A percentile compares a stretch with the other conserved stretches of the same genome.
These are phyloP conservation scores for Penicillium sp. DNA, from an alignment of 2,329 filamentous ascomycete genomes.

Conservation along the genomic window DNA sequence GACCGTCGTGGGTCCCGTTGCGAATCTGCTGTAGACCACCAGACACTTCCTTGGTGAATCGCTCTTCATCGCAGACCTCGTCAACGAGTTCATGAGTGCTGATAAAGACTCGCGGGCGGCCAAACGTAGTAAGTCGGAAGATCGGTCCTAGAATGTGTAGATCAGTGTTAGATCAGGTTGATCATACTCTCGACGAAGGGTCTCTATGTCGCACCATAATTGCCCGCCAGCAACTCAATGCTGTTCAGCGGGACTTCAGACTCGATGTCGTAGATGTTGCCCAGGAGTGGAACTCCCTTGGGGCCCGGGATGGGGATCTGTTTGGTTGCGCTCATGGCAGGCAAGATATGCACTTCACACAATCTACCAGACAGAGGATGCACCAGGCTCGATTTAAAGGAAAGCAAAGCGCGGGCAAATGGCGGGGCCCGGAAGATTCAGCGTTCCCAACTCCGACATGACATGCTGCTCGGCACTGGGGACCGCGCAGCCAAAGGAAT, in stretches of 20 bases:
- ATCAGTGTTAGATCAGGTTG: not conserved
- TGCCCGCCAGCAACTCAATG: constrained; percentile 58
- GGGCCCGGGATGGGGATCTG: constrained; percentile 59
- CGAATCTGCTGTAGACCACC: constrained; percentile 55
- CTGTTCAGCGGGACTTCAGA: constrained; percentile 56
- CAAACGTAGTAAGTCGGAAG: constrained; percentile 54
- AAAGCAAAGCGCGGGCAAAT: too few species aligned
- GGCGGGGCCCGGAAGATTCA: too few species aligned
- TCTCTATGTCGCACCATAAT: constrained; percentile 54
- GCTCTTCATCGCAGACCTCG: constrained; percentile 63
- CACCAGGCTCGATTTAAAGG: not conserved
- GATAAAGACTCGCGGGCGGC: constrained; percentile 48
- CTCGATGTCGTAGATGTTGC: constrained; percentile 64
- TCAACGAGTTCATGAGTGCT: constrained; percentile 56
- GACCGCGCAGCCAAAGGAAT: too few species aligned
- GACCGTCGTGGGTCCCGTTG: constrained; percentile 60
- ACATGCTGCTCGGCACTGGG: too few species aligned
- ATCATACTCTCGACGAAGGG: not conserved
- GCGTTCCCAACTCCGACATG: too few species aligned
- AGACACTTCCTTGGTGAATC: constrained; percentile 60
- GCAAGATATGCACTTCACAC: not conserved
- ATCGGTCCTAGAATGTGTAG: constrained; percentile 52
- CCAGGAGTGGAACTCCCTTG: constrained; percentile 61
- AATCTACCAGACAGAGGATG: not conserved
- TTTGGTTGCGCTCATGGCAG: constrained; percentile 17